Percentiles rank a stretch among this genome's conserved stretches.
Conservation (phyloP, 805 yeast genomes). For the Blastobotrys attinorum region DNA sequence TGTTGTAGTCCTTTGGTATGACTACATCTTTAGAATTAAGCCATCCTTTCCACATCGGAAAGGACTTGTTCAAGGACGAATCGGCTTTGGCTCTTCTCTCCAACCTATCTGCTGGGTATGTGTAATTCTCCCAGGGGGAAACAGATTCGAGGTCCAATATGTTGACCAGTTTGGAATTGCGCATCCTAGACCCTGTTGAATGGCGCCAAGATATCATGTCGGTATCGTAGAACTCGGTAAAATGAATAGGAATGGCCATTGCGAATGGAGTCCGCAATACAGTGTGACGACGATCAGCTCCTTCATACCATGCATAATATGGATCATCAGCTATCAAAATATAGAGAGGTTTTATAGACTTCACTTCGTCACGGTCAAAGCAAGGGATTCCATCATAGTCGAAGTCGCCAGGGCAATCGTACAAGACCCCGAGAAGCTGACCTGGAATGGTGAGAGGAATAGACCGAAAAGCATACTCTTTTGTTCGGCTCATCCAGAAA, state of each 20-base stretch:
- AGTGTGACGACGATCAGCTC: slow-evolving; percentile 4
- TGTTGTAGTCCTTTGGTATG: background rate
- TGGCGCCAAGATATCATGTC: background rate
- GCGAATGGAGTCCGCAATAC: slow-evolving; percentile 7
- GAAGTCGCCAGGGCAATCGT: slow-evolving; percentile 14
- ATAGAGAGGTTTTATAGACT: slow-evolving; percentile 13
- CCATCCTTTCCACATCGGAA: background rate
- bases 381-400: slow-evolving; percentile 5
- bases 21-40: background rate
- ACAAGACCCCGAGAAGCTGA: slow-evolving; percentile 21
- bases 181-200: background rate
- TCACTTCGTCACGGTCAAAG: background rate
- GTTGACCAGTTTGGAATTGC: background rate
- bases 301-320: slow-evolving; percentile 13
- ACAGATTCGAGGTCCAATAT: background rate
- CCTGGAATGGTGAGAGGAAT: slow-evolving; percentile 10
- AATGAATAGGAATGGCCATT: background rate
- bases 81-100: background rate
- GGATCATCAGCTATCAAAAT: slow-evolving; percentile 17
- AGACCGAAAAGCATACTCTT: slow-evolving; percentile 8
- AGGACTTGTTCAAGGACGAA: background rate
- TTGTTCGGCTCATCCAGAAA: slow-evolving; percentile 16
- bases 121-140: background rate
- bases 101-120: background rate
- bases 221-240: background rate